These are phyloP conservation scores for Yamadazyma buinensis DNA, from an alignment of 1,139 yeast species.

Conservation along the genomic window DNA sequence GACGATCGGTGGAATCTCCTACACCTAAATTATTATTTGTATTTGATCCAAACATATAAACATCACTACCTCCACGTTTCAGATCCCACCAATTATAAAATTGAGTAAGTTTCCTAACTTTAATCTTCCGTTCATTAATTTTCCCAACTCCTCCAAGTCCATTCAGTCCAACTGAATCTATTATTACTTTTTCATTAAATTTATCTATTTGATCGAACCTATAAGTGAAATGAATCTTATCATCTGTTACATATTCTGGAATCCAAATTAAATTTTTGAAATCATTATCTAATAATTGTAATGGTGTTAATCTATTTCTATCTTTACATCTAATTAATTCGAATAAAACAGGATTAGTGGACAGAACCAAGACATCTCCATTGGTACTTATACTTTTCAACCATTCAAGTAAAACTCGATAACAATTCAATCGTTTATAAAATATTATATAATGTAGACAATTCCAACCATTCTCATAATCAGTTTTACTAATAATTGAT, in stretches of 20 bases:
- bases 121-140: constrained; percentile 2
- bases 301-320: constrained; percentile 61
- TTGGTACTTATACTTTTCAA: constrained; percentile 14
- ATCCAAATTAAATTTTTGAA: constrained; percentile 38
- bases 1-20: constrained; percentile 62
- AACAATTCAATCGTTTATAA: constrained; percentile 56
- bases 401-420: constrained; percentile 45
- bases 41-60: constrained; percentile 65
- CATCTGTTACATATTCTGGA: constrained; percentile 42
- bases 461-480: constrained; percentile 82
- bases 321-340: constrained; percentile 59
- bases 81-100: constrained; percentile 29
- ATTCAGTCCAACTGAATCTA: not conserved
- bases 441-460: constrained; percentile 69
- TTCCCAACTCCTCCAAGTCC: constrained; percentile 1
- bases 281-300: constrained; percentile 52
- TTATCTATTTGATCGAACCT: constrained; percentile 16
- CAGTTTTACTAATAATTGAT: constrained; percentile 41
- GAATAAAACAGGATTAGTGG: constrained; percentile 21
- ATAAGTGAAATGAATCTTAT: constrained; percentile 20
- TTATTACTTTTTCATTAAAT: constrained; percentile 2
- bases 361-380: constrained; percentile 14
- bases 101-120: constrained; percentile 9
- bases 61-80: constrained; percentile 54
- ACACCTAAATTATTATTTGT: constrained; percentile 64